These are phyloP conservation scores for Smallanthus sonchifolius DNA, from an alignment of 129 eudicot genomes.

Conservation along the genomic window DNA sequence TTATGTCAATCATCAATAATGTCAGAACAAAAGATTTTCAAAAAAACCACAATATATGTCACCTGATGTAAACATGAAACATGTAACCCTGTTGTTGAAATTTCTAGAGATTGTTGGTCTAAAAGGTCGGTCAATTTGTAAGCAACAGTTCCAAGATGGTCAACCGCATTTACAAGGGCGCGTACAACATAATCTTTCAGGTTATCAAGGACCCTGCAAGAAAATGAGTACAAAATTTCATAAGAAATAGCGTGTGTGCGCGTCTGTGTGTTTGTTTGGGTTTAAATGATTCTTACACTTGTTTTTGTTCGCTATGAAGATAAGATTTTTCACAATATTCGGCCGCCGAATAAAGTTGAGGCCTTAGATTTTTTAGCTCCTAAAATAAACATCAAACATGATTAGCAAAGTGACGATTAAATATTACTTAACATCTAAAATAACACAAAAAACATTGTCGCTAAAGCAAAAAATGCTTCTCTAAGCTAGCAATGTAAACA, in stretches of 20 bases:
- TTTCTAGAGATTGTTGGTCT: constrained; percentile 74
- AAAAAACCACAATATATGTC: background rate
- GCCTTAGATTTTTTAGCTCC: constrained; percentile 94
- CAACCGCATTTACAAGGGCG: constrained; percentile 97
- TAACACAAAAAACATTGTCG: background rate
- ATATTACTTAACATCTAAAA: constrained; percentile 13
- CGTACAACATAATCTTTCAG: constrained; percentile 89
- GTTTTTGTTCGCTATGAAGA: constrained; percentile 92
- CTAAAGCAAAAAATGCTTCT: background rate
- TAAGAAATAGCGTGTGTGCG: background rate
- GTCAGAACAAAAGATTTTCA: background rate
- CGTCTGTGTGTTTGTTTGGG: background rate
- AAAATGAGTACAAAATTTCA: background rate
- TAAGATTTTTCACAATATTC: constrained; percentile 96
- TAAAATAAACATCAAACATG: constrained; percentile 30
- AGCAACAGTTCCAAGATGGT: constrained; percentile 98
- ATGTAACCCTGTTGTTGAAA: constrained; percentile 61
- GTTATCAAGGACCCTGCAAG: constrained; percentile 87
- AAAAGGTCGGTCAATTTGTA: constrained; percentile 77
- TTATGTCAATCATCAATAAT: constrained; percentile 17
- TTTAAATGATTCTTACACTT: constrained; percentile 51
- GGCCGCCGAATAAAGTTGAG: constrained; percentile 96
- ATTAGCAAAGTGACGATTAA: background rate
- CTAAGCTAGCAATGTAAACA: background rate
- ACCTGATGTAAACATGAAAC: constrained; percentile 84